Base-by-base conservation (phyloP, 108 stramenopile genomes). In the Fistulifera pelliculosa region DNA sequence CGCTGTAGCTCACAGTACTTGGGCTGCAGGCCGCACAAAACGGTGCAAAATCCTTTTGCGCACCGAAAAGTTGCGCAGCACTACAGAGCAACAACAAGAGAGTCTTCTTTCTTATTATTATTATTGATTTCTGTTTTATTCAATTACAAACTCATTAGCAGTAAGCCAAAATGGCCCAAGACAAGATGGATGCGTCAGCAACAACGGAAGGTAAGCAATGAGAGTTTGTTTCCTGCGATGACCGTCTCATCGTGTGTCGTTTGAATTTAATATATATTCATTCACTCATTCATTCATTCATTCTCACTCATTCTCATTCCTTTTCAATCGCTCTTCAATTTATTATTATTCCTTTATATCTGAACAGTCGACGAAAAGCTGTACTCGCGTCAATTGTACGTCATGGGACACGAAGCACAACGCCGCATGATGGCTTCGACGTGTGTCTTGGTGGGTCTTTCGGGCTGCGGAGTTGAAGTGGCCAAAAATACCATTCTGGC, bases 341-440 rank as follows among this genome's bases (percentile, higher is more conserved):
- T 47, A 5, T 47, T 22, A 3, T 27, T 51, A 19, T 51, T 16
- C 5, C 22, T 12, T 22, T 51, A 3, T 24, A 8, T 51, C 15
- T 27, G 6, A 8, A 6, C 26, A 80, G 91, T 98, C 49, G 97
- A 98, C 66, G 97, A 98, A 63, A 90, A 90, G 57, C 69, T 96
- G 55, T 98, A 98, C 67, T 95, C 94, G 44, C 93, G 98, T 17
- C 98, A 99, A 75, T 93, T 99, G 22, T 98, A 98, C 63, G 97
- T 98, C n/a, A 95, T 97, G 93, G 98, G 98, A 40, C 94, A 95
- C 69, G 97, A 96, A 71, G 98, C 97, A 24, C 96, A 98, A 69
- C 77, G 83, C 35, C 85, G 91, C 25, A 93, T 99, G 96, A 91
- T 94, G 75, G 72, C 82, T n/a, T 80, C 85, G 38, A 68, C 77